A percentile compares a stretch with the other conserved stretches of the same genome.
Conservation (phyloP, 768 basidiomycete genomes). For the Leucogyrophana mollusca region DNA sequence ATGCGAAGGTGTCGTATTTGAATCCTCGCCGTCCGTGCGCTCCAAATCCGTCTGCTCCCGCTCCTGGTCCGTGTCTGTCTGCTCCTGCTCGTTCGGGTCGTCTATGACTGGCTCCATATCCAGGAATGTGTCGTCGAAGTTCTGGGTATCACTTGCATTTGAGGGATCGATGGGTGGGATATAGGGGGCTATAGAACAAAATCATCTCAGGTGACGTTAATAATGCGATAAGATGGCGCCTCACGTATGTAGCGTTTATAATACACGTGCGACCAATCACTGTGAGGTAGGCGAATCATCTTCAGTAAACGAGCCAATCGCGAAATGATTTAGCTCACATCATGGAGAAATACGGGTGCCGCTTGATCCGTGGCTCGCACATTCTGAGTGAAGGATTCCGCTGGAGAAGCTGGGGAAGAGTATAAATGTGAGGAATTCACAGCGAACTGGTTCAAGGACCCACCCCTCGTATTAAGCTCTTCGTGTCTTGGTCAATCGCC, state of each 20-base stretch:
- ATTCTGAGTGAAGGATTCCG: slow-evolving; percentile 89
- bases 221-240: slow-evolving; percentile 26
- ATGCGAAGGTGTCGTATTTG: slow-evolving; percentile 76
- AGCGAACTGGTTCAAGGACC: slow-evolving; percentile 28
- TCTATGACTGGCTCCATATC: slow-evolving; percentile 94
- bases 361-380: slow-evolving; percentile 90
- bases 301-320: slow-evolving; percentile 10
- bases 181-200: slow-evolving; percentile 67
- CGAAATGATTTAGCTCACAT: slow-evolving; percentile 53
- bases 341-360: slow-evolving; percentile 93
- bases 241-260: slow-evolving; percentile 92
- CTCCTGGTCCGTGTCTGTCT: slow-evolving; percentile 69
- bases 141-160: slow-evolving; percentile 94
- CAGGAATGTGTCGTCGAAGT: slow-evolving; percentile 96
- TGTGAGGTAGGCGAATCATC: slow-evolving; percentile 30
- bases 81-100: slow-evolving; percentile 57
- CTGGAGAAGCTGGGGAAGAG: slow-evolving; percentile 71
- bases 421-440: slow-evolving; percentile 4
- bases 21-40: slow-evolving; percentile 72
- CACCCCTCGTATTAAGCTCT: slow-evolving; percentile 92
- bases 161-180: slow-evolving; percentile 88
- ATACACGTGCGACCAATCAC: slow-evolving; percentile 93
- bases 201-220: slow-evolving; percentile 9
- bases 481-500: slow-evolving; percentile 93
- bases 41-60: slow-evolving; percentile 68